Percentiles rank a stretch among this genome's conserved stretches.
Conservation (phyloP, 2,329 filamentous ascomycete genomes). For the Calycina herbarum region DNA sequence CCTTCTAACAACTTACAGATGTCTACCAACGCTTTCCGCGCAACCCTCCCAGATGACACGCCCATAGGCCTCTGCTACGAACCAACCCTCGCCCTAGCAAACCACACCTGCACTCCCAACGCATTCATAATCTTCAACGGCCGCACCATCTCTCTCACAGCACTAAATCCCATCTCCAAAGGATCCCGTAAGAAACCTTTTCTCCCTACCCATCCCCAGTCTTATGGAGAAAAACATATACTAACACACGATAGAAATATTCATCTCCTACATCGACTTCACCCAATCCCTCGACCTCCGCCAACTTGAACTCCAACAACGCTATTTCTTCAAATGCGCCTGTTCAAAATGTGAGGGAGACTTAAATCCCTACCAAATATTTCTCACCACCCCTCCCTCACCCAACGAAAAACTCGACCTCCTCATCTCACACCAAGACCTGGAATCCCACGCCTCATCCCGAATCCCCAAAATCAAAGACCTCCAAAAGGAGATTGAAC, state of each 20-base stretch:
- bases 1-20: constrained; percentile 43
- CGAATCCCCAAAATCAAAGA: background rate
- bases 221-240: no score
- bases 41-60: constrained; percentile 52
- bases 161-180: constrained; percentile 48
- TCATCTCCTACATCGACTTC: constrained; percentile 62
- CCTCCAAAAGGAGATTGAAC: background rate
- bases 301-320: constrained; percentile 22
- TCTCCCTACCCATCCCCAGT: no score
- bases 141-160: constrained; percentile 51
- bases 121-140: constrained; percentile 57
- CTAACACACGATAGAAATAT: constrained; percentile 43
- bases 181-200: constrained; percentile 43
- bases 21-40: constrained; percentile 62
- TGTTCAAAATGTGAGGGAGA: constrained; percentile 29
- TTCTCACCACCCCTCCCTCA: constrained; percentile 3
- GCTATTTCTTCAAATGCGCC: constrained; percentile 33
- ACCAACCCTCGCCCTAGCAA: constrained; percentile 51
- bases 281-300: constrained; percentile 18
- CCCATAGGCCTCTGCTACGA: constrained; percentile 58
- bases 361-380: constrained; percentile 23
- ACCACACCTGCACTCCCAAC: constrained; percentile 64
- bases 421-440: constrained; percentile 1
- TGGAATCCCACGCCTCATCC: background rate
- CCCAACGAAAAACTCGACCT: constrained; percentile 10